phyloP scores from a whole-genome alignment of 192 early-diverging fungal species.

The Funneliformis geosporum region DNA sequence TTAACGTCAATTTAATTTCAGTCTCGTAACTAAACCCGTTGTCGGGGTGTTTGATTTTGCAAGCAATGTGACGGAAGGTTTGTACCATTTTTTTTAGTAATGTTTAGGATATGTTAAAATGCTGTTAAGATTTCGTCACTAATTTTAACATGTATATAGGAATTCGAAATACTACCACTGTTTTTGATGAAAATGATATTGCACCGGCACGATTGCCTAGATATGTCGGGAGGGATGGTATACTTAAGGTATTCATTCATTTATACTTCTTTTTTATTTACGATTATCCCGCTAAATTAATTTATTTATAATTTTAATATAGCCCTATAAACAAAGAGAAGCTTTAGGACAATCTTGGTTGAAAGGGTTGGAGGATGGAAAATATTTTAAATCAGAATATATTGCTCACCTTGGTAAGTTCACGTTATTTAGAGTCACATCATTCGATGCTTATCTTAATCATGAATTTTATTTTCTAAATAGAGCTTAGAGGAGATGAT shows the following conservation, averaged over 20 bases:
- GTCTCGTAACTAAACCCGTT: conserved; percentile 90
- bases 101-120: background rate
- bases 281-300: background rate
- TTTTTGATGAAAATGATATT: conserved; percentile 79
- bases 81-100: conserved; percentile 1
- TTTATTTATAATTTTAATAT: background rate
- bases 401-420: conserved; percentile 71
- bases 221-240: conserved; percentile 80
- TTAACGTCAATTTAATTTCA: conserved; percentile 28
- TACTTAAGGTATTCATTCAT: conserved; percentile 61
- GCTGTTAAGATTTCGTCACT: background rate
- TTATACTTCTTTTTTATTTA: conserved; percentile 7
- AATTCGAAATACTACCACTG: conserved; percentile 92
- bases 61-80: conserved; percentile 86
- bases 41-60: conserved; percentile 95
- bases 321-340: conserved; percentile 72
- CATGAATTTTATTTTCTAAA: background rate
- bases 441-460: background rate
- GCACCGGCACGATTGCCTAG: conserved; percentile 86
- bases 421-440: background rate
- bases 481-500: conserved; percentile 76
- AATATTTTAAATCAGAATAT: conserved; percentile 81
- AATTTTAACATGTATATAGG: conserved; percentile 36
- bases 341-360: conserved; percentile 87
- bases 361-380: conserved; percentile 74